Percentiles rank a stretch among this genome's conserved stretches.
phyloP scores from a whole-genome alignment of 148 eudicot species.

The Spergularia marina region DNA sequence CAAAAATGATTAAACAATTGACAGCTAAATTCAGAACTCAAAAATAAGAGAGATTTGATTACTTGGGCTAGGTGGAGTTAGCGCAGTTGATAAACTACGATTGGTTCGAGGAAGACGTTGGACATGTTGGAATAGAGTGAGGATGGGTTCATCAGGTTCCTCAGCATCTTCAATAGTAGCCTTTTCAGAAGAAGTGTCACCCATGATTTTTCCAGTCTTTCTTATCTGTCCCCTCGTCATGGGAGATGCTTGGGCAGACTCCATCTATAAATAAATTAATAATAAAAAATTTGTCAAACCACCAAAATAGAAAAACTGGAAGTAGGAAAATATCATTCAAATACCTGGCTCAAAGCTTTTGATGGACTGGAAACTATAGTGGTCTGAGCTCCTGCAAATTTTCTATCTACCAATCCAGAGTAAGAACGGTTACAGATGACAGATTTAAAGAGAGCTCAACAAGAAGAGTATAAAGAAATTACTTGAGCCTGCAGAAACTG shows the following conservation, averaged over 20 bases:
- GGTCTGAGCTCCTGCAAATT: slow-evolving; percentile 2
- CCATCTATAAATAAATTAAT: background rate
- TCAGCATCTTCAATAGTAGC: slow-evolving; percentile 5
- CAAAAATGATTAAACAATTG: background rate
- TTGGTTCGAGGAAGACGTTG: slow-evolving; percentile 8
- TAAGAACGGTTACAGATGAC: background rate
- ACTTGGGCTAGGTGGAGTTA: slow-evolving; percentile 18
- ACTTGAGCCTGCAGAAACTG: slow-evolving; percentile 19
- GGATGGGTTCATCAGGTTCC: slow-evolving; percentile 15
- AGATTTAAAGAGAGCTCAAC: no score
- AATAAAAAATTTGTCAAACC: background rate
- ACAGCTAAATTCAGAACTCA: background rate
- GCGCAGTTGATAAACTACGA: slow-evolving; percentile 9
- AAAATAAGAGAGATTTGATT: slow-evolving; percentile 1
- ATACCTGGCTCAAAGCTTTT: slow-evolving; percentile 12
- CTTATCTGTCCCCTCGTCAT: slow-evolving; percentile 10
- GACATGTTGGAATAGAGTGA: slow-evolving; percentile 18
- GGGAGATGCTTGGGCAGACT: background rate
- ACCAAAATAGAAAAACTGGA: background rate
- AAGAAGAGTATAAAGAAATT: slow-evolving; percentile 7
- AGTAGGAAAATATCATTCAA: background rate
- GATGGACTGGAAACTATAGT: background rate
- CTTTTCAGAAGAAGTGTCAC: background rate
- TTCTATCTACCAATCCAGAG: slow-evolving; percentile 4
- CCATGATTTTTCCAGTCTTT: background rate